A percentile compares a stretch with the other conserved stretches of the same genome.
Conservation (phyloP, 176 grass and related monocot species). For the Aechmea fasciata region DNA sequence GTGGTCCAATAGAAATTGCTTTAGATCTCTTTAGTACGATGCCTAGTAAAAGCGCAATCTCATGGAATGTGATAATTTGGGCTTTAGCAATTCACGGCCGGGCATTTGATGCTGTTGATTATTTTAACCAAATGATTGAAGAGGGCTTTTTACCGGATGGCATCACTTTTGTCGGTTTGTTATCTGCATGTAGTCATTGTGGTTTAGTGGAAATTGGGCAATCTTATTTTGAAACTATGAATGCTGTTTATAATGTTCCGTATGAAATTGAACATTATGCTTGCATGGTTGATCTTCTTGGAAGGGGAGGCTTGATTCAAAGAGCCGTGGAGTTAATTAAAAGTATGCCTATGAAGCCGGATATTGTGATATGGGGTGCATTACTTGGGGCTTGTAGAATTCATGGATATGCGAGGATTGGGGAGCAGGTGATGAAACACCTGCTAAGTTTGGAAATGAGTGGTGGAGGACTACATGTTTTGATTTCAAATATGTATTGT, state of each 20-base stretch:
- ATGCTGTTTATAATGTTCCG: conserved; percentile 26
- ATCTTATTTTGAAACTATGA: conserved; percentile 35
- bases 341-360: conserved; percentile 46
- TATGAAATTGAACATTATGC: conserved; percentile 45
- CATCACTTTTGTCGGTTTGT: conserved; percentile 40
- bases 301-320: conserved; percentile 19
- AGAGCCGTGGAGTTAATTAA: conserved; percentile 39
- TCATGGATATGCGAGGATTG: conserved; percentile 31
- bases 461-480: conserved; percentile 29
- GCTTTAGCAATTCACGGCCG: conserved; percentile 37
- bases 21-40: conserved; percentile 31
- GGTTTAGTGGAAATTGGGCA: conserved; percentile 32
- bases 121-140: conserved; percentile 35
- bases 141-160: conserved; percentile 27
- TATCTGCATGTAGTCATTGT: conserved; percentile 44
- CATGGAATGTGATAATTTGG: conserved; percentile 49
- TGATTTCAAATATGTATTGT: conserved; percentile 40
- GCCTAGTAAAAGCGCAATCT: conserved; percentile 21
- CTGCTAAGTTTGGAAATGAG: conserved; percentile 36
- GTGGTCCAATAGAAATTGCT: conserved; percentile 31
- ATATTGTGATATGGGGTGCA: conserved; percentile 45
- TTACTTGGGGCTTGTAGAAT: conserved; percentile 45
- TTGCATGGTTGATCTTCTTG: conserved; percentile 47
- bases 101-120: conserved; percentile 19
- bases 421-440: conserved; percentile 31